These are phyloP conservation scores for Rhizoctonia solani DNA, from an alignment of 1,284 basidiomycete species.

Conservation along the genomic window DNA sequence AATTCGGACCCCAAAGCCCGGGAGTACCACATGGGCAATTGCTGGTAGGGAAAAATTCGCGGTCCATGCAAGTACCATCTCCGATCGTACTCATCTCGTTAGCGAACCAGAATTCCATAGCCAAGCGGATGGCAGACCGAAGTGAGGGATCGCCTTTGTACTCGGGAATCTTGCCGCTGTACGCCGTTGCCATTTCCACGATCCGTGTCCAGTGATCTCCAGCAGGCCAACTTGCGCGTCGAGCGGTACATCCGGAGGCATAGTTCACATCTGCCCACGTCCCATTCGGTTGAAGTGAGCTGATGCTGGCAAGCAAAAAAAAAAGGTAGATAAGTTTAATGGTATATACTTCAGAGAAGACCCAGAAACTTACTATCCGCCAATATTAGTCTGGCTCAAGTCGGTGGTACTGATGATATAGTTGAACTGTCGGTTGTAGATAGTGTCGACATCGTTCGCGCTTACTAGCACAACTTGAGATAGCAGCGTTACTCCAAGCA, in stretches of 20 bases:
- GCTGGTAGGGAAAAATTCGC: slow-evolving; percentile 50
- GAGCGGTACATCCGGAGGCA: slow-evolving; percentile 60
- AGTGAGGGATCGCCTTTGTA: slow-evolving; percentile 51
- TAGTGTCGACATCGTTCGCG: no score
- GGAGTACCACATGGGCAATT: slow-evolving; percentile 59
- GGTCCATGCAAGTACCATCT: slow-evolving; percentile 52
- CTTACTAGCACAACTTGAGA: no score
- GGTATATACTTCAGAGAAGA: no score
- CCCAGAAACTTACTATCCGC: no score
- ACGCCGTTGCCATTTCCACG: slow-evolving; percentile 48
- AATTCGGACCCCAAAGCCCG: slow-evolving; percentile 69
- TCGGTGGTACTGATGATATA: no score
- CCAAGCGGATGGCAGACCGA: slow-evolving; percentile 51
- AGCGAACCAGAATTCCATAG: slow-evolving; percentile 67
- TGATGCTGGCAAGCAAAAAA: no score
- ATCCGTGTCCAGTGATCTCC: slow-evolving; percentile 62
- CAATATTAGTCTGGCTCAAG: no score
- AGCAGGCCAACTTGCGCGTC: slow-evolving; percentile 68
- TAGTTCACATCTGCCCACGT: slow-evolving; percentile 54
- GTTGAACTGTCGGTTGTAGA: no score
- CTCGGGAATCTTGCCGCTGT: slow-evolving; percentile 6
- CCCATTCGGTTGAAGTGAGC: slow-evolving; percentile 1
- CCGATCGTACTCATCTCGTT: slow-evolving; percentile 59
- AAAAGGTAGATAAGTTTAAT: no score
- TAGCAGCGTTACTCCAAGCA: no score